Base-by-base conservation (phyloP, 179 eudicot genomes). In the Actinidia arguta region DNA sequence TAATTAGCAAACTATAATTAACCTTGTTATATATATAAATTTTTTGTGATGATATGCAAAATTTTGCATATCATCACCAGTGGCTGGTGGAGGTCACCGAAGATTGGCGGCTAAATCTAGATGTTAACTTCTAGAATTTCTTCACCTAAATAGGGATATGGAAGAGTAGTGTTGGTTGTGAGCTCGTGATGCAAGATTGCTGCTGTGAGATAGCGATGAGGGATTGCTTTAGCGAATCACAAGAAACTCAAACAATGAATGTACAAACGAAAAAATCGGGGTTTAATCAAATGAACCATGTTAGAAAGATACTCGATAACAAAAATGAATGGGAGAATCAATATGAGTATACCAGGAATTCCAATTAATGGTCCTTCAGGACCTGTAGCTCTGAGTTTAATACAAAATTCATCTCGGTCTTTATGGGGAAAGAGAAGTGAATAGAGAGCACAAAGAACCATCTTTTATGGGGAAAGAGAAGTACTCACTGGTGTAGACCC, bases 301-400 rank as follows among this genome's bases (percentile, higher is more conserved):
- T 22, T 20, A 27, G 22, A 73, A 46, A 46, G n/a, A 59, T 25
- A 47, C 54, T 50, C 24, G 59, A 10, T 31, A 58, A 31, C 20
- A 48, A 44, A 55, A 44, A 46, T 5, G 27, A 27, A 66, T 22
- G 24, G 56, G 17, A 59, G 4, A 61, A 61, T 42, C 78, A 55
- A 68, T 46, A 5, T 27, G 62, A 84, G 25, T 55, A 47, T 95
- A 97, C 98, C 98, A 74, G 94, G 97, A 85, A 93, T 87, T 63
- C 99, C 99, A 63, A 91, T 91, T 87, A 91, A 80, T 67, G 98
- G 92, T 81, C 93, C 98, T 83, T 97, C 99, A 79, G 94, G 87
- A 52, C 98, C 98, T 44, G 91, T 87, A 80, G 91, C 89, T 86
- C 95, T 88, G 52, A 93, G 89, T 90, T 96, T 81, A 92, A 76